Evolutionary conservation across 768 basidiomycete species (phyloP).

Genomic region (Clitopilus hobsonii): DNA sequence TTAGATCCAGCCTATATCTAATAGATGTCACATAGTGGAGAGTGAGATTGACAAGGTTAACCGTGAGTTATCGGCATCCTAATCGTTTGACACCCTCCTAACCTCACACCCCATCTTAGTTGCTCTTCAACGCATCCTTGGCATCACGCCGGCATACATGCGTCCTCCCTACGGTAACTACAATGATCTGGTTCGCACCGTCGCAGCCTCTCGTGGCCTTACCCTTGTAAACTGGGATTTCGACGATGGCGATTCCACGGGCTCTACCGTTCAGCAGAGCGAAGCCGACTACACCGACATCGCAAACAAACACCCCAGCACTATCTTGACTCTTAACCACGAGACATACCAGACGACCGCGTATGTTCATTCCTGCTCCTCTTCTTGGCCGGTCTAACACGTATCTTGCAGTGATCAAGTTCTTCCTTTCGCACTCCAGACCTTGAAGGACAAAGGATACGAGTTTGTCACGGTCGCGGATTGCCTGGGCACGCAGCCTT

Average conservation of each 20-base stretch:
- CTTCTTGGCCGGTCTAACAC: not conserved
- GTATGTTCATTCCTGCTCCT: constrained; percentile 15
- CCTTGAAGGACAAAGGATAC: constrained; percentile 26
- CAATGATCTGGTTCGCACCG: constrained; percentile 30
- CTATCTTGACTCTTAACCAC: constrained; percentile 28
- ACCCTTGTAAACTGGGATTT: constrained; percentile 33
- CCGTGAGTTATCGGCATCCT: constrained; percentile 15
- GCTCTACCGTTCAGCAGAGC: constrained; percentile 16
- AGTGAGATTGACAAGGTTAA: constrained; percentile 32
- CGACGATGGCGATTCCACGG: constrained; percentile 30
- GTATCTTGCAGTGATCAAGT: constrained; percentile 8
- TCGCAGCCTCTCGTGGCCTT: constrained; percentile 25
- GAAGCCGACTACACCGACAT: constrained; percentile 18
- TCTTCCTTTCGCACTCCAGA: constrained; percentile 23
- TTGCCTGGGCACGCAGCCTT: constrained; percentile 28
- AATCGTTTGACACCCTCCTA: not conserved
- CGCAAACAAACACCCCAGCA: constrained; percentile 17
- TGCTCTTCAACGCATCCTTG: constrained; percentile 28
- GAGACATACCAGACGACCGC: constrained; percentile 31
- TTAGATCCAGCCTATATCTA: not conserved
- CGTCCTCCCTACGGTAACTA: constrained; percentile 39
- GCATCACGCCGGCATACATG: constrained; percentile 33
- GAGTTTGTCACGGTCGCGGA: constrained; percentile 35
- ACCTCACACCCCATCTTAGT: constrained; percentile 12
- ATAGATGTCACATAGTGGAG: constrained; percentile 17